Evolutionary conservation across 257 asterid species (phyloP), one percentile per base, ranked within the genome.

Genomic region (Coffea canephora): DNA sequence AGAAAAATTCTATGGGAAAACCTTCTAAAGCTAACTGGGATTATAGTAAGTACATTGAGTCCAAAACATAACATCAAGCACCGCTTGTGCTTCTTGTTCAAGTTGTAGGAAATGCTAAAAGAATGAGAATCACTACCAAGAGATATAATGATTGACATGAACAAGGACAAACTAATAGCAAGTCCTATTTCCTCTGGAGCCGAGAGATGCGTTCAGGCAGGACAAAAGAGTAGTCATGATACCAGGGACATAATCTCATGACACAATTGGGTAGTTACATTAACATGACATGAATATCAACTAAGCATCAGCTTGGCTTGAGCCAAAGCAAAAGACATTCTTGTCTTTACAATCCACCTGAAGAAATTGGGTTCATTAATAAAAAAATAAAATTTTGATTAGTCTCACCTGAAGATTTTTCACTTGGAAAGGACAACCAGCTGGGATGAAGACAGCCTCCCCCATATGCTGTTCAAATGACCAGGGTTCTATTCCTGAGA

Each of bases 381-480:
- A 55, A 64, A n/a, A n/a, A 16, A 64, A 48, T 41, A 65, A 71
- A 25, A 69, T 41, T 15, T 23, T 49, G 45, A 55, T 15, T 21
- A 74, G 72, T 76, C 91, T 89, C 87, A 92, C 97, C 96, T 91
- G 97, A 83, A 96, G 93, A 88, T 92, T 92, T 81, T 94, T 87
- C 67, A 88, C 94, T 92, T 96, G 99, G 89, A 89, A 91, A 86
- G 99, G 97, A 80, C 97, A 90, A 75, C 99, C 99, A 64, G 98
- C 95, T 67, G 99, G 99, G 82, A 96, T 65, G 76, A 92, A 96
- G 77, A 94, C 86, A 84, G 97, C 97, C 84, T 91, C 96, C 59
- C 98, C 99, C 62, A 92, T 67, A 74, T 88, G 92, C 87, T 96
- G 99, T 86, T 92, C 91, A 78, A 92, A 91, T 69, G 99, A 88